Evolutionary conservation across 2,329 filamentous ascomycete species (phyloP).

Genomic region (Exserohilum rostratum): DNA sequence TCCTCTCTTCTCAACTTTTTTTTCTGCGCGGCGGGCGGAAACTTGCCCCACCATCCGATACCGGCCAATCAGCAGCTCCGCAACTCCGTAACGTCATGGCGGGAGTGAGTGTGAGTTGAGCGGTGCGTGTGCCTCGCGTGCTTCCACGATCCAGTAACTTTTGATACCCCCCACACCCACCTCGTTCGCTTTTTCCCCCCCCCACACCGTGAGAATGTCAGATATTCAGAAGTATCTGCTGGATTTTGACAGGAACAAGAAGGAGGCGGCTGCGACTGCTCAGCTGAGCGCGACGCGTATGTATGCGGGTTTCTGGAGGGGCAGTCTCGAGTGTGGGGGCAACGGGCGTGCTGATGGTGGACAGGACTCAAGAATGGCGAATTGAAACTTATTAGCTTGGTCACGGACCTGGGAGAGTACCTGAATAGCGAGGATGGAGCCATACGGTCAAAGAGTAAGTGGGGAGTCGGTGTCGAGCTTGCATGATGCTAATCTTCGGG

Average conservation of each 20-base stretch:
- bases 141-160: conserved; percentile 6
- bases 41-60: conserved; percentile 25
- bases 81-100: conserved; percentile 26
- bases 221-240: conserved; percentile 60
- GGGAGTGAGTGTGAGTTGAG: conserved; percentile 4
- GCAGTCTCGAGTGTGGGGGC: conserved; percentile 14
- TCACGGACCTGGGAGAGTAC: conserved; percentile 69
- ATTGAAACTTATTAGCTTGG: conserved; percentile 65
- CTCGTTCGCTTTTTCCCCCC: background rate
- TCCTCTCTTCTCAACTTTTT: conserved; percentile 17
- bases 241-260: conserved; percentile 56
- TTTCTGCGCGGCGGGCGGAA: background rate
- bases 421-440: conserved; percentile 69
- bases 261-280: conserved; percentile 53
- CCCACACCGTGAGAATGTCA: conserved; percentile 51
- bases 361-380: conserved; percentile 65
- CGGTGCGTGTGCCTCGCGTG: background rate
- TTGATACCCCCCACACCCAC: background rate
- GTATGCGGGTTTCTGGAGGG: conserved; percentile 12
- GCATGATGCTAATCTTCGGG: conserved; percentile 16
- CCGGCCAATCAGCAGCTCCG: conserved; percentile 27
- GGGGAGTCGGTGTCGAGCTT: conserved; percentile 22
- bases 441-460: conserved; percentile 62
- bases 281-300: conserved; percentile 51
- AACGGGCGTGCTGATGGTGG: conserved; percentile 19